Evolutionary conservation across 768 basidiomycete genomes (phyloP).

Genomic region (Lentinula guzmanii): DNA sequence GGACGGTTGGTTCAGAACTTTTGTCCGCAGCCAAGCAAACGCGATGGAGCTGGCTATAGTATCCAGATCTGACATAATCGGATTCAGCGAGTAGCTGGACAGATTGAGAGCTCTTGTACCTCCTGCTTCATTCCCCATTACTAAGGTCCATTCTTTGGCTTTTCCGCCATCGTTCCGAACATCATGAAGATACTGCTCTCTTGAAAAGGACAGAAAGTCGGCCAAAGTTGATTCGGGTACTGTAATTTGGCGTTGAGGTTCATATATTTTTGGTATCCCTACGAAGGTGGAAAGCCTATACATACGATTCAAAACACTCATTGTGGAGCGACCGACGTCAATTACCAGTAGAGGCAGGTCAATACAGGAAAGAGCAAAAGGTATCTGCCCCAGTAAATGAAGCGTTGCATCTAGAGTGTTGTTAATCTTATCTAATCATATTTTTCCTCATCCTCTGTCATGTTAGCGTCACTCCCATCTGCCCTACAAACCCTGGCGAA

Average conservation of each 20-base stretch:
- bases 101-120: constrained; percentile 40
- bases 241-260: constrained; percentile 1
- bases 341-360: constrained; percentile 2
- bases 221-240: neutral
- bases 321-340: neutral
- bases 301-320: neutral
- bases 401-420: neutral
- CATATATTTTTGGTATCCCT: neutral
- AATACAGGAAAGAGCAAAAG: neutral
- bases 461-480: constrained; percentile 17
- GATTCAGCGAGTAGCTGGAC: no score
- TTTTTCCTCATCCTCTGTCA: neutral
- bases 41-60: constrained; percentile 81
- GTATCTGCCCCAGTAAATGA: neutral
- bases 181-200: neutral
- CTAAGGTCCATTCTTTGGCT: constrained; percentile 67
- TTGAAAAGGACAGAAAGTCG: neutral
- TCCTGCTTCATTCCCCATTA: constrained; percentile 96
- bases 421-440: neutral
- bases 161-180: neutral
- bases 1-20: constrained; percentile 44
- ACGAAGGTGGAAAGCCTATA: neutral
- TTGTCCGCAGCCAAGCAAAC: constrained; percentile 70
- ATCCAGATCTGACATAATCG: constrained; percentile 67
- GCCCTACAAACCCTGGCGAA: constrained; percentile 28